Evolutionary conservation across 345 rosid genomes (phyloP), one percentile per base, ranked within the genome.

Genomic region (Pugionium cornutum): DNA sequence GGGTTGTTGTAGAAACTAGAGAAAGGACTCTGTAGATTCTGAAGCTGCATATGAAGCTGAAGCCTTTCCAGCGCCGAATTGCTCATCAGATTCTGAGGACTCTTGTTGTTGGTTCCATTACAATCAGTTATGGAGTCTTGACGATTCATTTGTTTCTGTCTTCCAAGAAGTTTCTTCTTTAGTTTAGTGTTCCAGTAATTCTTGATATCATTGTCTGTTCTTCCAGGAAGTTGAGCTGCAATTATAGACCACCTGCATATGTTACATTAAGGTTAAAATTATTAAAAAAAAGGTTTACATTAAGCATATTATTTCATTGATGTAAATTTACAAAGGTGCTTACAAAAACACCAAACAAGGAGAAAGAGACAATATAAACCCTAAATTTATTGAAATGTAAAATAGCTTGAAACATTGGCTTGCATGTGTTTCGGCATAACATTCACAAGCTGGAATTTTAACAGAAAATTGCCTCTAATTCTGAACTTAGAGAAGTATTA

Each of bases 161-260:
- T 80, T 57, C 97, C 99, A 0, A 94, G 84, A 9, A 92, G 82
- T 61, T 89, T 92, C 80, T 92, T 92, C 94, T 92, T 92, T 84
- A 92, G 55, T 66, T 87, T 86, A 29, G 97, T 89, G 83, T 92
- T 92, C 98, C 98, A 92, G 66, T 92, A 88, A 70, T 92, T 92
- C 75, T 92, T 92, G 18, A 92, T 86, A 67, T 92, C 98, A 63
- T 92, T 89, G 68, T 92, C 98, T 10, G 98, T 92, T 66, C 98
- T 83, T 69, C 98, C 98, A 18, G 98, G 97, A 62, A 92, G 77
- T 56, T 92, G 98, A 2, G 98, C 98, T 41, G 98, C 98, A 78
- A 92, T 92, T 76, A 92, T 88, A 8, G 98, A 92, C 97, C 98
- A 92, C 80, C 98, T 92, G 75, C 34, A 54, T 51, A 47, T 41